Percentiles rank a stretch among this genome's conserved stretches.
Evolutionary conservation across 2,329 filamentous ascomycete genomes (phyloP).

Genomic region (Calycina marina): DNA sequence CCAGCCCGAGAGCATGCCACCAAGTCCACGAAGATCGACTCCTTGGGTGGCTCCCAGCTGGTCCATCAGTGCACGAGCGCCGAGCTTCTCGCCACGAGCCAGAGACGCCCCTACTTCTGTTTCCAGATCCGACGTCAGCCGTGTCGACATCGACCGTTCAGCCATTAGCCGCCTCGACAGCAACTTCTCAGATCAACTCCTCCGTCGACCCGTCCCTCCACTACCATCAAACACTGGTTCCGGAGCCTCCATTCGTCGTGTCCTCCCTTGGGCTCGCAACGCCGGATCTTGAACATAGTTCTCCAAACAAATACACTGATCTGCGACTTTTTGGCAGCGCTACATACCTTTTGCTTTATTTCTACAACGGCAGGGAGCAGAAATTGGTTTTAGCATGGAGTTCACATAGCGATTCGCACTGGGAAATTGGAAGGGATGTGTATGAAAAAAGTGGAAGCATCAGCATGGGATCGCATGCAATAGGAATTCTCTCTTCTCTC

Average conservation of each 20-base stretch:
- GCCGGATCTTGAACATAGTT: not conserved
- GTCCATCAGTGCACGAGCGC: slow-evolving; percentile 1
- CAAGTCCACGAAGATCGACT: not conserved
- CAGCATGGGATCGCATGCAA: no score
- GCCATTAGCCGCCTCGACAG: slow-evolving; percentile 4
- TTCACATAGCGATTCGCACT: no score
- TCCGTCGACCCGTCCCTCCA: slow-evolving; percentile 6
- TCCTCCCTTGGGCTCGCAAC: not conserved
- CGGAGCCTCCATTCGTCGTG: not conserved
- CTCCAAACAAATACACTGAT: not conserved
- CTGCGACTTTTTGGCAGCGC: slow-evolving; percentile 7
- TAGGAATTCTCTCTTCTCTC: no score
- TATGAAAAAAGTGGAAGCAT: no score
- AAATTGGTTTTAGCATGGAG: slow-evolving; percentile 12
- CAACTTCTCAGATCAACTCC: slow-evolving; percentile 7
- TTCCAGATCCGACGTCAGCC: not conserved
- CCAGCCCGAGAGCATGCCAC: not conserved
- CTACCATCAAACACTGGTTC: slow-evolving; percentile 1
- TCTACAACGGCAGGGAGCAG: not conserved
- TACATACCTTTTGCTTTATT: slow-evolving; percentile 6
- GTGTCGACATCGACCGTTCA: slow-evolving; percentile 1
- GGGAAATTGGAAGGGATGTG: no score
- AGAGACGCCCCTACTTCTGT: slow-evolving; percentile 3
- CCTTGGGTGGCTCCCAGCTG: not conserved
- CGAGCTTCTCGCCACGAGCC: slow-evolving; percentile 4